Percentiles rank a stretch among this genome's conserved stretches.
These are phyloP conservation scores for Metarhizium anisopliae DNA, from an alignment of 2,329 filamentous ascomycete genomes.

Conservation along the genomic window DNA sequence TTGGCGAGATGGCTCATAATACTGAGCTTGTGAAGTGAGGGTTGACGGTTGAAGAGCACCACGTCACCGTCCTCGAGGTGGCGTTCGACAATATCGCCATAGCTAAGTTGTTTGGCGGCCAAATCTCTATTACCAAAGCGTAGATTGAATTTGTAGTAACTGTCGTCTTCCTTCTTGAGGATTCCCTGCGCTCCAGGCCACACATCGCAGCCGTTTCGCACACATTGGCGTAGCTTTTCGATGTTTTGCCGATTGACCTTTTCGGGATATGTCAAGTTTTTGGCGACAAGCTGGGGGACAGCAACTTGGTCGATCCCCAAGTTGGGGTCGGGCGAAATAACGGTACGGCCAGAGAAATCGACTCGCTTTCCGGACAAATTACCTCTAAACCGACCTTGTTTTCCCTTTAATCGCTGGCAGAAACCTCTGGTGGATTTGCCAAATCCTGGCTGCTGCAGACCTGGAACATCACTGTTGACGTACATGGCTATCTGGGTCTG, in stretches of 20 bases:
- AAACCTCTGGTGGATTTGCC: slow-evolving; percentile 89
- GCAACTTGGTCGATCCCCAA: slow-evolving; percentile 89
- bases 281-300: slow-evolving; percentile 83
- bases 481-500: slow-evolving; percentile 96
- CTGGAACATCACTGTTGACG: slow-evolving; percentile 92
- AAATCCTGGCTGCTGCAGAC: slow-evolving; percentile 78
- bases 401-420: slow-evolving; percentile 91
- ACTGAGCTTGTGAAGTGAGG: slow-evolving; percentile 95
- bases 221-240: slow-evolving; percentile 64
- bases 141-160: slow-evolving; percentile 62
- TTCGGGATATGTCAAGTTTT: slow-evolving; percentile 93
- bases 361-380: slow-evolving; percentile 98
- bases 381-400: slow-evolving; percentile 93
- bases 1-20: slow-evolving; percentile 95
- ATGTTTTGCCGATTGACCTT: slow-evolving; percentile 78
- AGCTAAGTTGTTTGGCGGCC: slow-evolving; percentile 64
- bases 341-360: slow-evolving; percentile 93
- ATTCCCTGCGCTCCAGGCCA: slow-evolving; percentile 88
- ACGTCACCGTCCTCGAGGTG: slow-evolving; percentile 94
- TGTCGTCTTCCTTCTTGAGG: slow-evolving; percentile 58
- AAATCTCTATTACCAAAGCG: slow-evolving; percentile 64
- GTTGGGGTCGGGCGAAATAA: slow-evolving; percentile 96
- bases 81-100: slow-evolving; percentile 86
- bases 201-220: slow-evolving; percentile 64
- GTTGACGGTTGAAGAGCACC: slow-evolving; percentile 95